phyloP scores from a whole-genome alignment of 441 rosid species.

The Oxalis stricta region DNA sequence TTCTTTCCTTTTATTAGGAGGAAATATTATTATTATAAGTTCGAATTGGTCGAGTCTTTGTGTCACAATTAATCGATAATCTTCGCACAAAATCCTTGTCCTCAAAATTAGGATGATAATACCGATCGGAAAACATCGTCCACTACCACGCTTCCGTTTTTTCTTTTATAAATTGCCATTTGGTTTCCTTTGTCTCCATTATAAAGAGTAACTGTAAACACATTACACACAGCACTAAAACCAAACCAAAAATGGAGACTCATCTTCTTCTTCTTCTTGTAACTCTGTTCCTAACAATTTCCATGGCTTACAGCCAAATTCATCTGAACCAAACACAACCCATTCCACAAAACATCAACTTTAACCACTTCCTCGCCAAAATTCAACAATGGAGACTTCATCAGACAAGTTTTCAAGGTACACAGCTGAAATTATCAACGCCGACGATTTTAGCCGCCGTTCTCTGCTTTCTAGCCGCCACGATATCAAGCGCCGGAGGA shows the following conservation, averaged over 20 bases:
- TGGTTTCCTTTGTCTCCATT: too few relatives aligned
- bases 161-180: too few relatives aligned
- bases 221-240: too few relatives aligned
- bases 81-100: too few relatives aligned
- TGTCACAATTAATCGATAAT: too few relatives aligned
- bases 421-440: conserved; percentile 21
- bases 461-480: conserved; percentile 51
- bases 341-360: conserved; percentile 7
- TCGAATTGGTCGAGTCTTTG: too few relatives aligned
- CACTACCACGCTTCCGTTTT: too few relatives aligned
- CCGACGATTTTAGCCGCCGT: conserved; percentile 33
- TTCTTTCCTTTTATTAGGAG: too few relatives aligned
- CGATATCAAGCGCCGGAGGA: conserved; percentile 95
- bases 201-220: too few relatives aligned
- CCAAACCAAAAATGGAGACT: conserved; percentile 22
- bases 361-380: conserved; percentile 10
- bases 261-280: conserved; percentile 2
- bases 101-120: too few relatives aligned
- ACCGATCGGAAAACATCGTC: too few relatives aligned
- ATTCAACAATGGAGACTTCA: conserved; percentile 21
- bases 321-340: conserved; percentile 13
- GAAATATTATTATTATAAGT: too few relatives aligned
- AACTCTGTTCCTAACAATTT: conserved; percentile 16
- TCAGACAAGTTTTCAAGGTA: conserved; percentile 7
- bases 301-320: conserved; percentile 15